phyloP scores from a whole-genome alignment of 2,329 filamentous ascomycete species.

The Metarhizium humberi region DNA sequence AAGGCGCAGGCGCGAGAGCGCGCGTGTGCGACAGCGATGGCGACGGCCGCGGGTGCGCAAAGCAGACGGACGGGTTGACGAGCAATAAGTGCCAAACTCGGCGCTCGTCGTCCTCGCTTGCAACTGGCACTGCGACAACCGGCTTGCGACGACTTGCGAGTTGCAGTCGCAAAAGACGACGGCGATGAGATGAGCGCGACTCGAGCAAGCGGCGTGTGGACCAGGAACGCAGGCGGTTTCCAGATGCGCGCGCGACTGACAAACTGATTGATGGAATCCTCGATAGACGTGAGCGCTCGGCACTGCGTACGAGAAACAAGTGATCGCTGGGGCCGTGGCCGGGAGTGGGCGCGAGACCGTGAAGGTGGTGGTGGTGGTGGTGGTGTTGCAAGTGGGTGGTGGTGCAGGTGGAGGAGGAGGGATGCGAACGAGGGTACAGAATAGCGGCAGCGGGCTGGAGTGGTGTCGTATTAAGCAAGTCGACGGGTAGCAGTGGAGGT shows the following conservation, averaged over 20 bases:
- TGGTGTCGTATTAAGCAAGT: constrained; percentile 5
- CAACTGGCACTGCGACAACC: constrained; percentile 2
- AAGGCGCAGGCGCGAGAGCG: constrained; percentile 7
- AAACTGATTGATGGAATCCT: neutral
- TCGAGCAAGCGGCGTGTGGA: constrained; percentile 1
- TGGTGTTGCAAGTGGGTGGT: constrained; percentile 10
- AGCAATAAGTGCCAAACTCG: neutral
- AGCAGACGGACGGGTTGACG: neutral
- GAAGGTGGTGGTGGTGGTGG: constrained; percentile 8
- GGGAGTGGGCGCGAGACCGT: constrained; percentile 11
- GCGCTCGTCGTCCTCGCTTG: neutral
- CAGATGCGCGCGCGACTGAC: constrained; percentile 4
- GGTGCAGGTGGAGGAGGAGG: constrained; percentile 11
- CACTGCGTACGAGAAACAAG: neutral
- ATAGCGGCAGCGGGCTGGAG: constrained; percentile 8
- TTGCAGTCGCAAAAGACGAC: constrained; percentile 1
- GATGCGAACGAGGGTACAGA: constrained; percentile 10
- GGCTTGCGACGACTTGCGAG: neutral
- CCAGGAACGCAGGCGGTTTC: neutral
- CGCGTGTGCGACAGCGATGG: constrained; percentile 8
- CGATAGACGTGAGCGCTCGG: neutral
- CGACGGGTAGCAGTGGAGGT: constrained; percentile 5
- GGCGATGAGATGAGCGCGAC: constrained; percentile 5
- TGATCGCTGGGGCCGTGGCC: constrained; percentile 8
- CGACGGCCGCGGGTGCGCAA: constrained; percentile 6